Evolutionary conservation across 169 alveolate species (phyloP).

Genomic region (Toxoplasma gondii): DNA sequence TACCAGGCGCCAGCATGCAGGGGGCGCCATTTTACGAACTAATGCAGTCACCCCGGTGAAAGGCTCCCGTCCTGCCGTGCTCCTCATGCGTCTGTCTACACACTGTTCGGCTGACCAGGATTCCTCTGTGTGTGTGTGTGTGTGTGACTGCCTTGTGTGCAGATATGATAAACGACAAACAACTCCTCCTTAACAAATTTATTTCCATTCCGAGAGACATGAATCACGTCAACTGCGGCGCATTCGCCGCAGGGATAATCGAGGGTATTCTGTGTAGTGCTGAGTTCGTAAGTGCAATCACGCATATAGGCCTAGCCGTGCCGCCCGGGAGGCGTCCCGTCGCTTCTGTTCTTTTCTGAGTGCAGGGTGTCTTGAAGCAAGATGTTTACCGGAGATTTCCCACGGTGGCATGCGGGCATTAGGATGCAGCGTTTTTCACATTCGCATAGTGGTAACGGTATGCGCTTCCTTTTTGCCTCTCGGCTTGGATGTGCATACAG

Average conservation of each 20-base stretch:
- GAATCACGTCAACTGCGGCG: slow-evolving; percentile 82
- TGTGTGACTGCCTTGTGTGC: background rate
- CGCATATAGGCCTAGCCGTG: background rate
- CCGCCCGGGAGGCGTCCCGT: background rate
- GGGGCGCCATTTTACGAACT: background rate
- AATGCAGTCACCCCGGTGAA: no score
- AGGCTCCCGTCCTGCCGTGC: no score
- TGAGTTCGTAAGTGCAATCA: slow-evolving; percentile 74
- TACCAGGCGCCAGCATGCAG: background rate
- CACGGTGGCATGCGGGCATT: background rate
- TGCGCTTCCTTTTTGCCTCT: no score
- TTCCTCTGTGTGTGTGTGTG: no score
- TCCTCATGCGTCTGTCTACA: no score
- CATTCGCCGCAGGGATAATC: slow-evolving; percentile 85
- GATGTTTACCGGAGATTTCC: background rate
- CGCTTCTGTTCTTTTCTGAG: background rate
- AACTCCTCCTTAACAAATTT: slow-evolving; percentile 75
- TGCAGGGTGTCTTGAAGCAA: background rate
- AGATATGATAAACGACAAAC: slow-evolving; percentile 82
- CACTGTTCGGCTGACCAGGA: no score
- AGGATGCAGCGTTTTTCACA: background rate
- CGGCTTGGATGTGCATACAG: background rate
- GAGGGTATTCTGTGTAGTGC: slow-evolving; percentile 83
- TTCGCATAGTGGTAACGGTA: no score
- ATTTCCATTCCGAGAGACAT: slow-evolving; percentile 81